Base-by-base conservation (phyloP, 345 rosid genomes). In the Melaleuca alternifolia region DNA sequence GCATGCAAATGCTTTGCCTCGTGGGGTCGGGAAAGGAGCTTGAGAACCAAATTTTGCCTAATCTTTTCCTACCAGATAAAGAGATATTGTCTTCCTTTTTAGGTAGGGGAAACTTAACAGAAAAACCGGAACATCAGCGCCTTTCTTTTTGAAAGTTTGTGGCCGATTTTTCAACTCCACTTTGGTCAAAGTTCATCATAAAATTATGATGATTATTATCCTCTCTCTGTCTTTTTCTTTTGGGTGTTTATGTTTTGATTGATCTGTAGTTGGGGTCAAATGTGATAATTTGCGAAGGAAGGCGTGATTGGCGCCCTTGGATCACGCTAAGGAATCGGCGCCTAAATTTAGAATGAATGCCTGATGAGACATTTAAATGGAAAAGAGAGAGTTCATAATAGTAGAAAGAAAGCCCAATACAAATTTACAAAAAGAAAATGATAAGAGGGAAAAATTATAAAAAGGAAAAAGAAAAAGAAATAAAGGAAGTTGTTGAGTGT, bases 241-340 rank as follows among this genome's bases (percentile, higher is more conserved):
- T 65, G 10, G 33, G 46, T 21, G 13, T 71, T 65, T 41, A 11
- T 65, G 79, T 20, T 65, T 33, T 65, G 6, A 20, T 8, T 65
- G 18, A 71, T 16, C 79, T 71, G 3, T 44, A 46, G 37, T 24
- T 20, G 4, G 6, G 79, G 48, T 33, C 79, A 71, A 33, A 15
- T 77, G 79, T 81, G 21, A 85, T 41, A 71, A 84, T 53, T 30
- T 21, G 61, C 76, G 57, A 61, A 51, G 85, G 8, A 24, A 84
- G 89, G 91, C 93, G 93, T 89, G 90, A 92, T 87, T 92, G 91
- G 90, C 93, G 93, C 88, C 89, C 88, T 86, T 83, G 53, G 86
- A 90, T 91, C 81, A 85, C 93, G 94, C 92, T 59, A 90, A 87
- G 89, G 89, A 81, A 90, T 85, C 93, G 93, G 92, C 94, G 94